Base-by-base conservation (phyloP, 2,329 filamentous ascomycete species). In the Tympanopsis confertula region DNA sequence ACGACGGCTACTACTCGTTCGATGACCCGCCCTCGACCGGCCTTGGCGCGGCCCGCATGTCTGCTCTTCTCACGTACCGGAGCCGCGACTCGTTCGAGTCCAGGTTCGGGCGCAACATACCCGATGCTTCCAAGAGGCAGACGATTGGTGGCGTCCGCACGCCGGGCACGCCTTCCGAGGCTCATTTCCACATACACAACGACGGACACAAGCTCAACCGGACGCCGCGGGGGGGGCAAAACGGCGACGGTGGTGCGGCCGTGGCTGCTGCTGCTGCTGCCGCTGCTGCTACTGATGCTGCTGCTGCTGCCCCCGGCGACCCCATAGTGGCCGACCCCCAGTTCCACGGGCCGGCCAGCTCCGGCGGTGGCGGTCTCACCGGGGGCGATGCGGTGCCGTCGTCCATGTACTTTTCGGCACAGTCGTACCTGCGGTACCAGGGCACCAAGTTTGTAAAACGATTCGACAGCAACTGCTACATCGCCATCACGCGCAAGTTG, bases 381-480 rank as follows among this genome's bases (percentile, higher is more conserved):
- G 69, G 67, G 37, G 68, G 65, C 52, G 76, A 69, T 39, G 57
- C 50, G 44, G 44, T 69, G 39, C 59, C 71, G 5, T 73, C 76
- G 0, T 78, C 79, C 5, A 91, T 86, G n/a, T 95, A 95, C 61
- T 98, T 96, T 61, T 96, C 91, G 1, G 91, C 91, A 1, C 91
- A 98, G 57, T 95, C 88, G 1, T 98, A 98, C 59, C 74, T 98
- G 32, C 83, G 91, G 15, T 98, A 98, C 59, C 91, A 98, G 61
- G 89, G 87, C 39, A 75, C 82, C 50, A 98, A 98, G 59, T 98
- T 98, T 50, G 91, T 96, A 50, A 87, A 85, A 58, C 83, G 91
- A 7, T 98, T 96, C 57, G 91, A 98, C 59, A 86, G 87, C 51
- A 98, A 98, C 58, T 98, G 91, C 64, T 98, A 98, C 64, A 96